These are phyloP conservation scores for Ustilago shanxiensis DNA, from an alignment of 1,284 basidiomycete species.

Conservation along the genomic window DNA sequence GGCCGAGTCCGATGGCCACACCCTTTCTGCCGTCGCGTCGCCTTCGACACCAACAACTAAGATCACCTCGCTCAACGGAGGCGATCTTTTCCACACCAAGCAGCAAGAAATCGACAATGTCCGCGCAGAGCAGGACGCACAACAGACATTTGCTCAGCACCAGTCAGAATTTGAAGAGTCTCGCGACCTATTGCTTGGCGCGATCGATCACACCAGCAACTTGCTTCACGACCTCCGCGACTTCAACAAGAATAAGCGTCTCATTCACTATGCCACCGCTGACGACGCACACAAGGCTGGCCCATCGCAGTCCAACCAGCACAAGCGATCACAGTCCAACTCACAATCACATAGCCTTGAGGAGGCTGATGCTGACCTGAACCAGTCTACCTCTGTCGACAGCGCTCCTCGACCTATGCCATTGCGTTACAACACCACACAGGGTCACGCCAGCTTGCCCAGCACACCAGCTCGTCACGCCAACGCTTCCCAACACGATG, in stretches of 20 bases:
- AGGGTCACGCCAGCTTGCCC: constrained; percentile 45
- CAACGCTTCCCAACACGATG: constrained; percentile 11
- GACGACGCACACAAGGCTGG: constrained; percentile 14
- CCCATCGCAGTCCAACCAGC: constrained; percentile 15
- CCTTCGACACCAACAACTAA: constrained; percentile 32
- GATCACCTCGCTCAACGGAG: constrained; percentile 18
- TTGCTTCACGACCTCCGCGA: constrained; percentile 80
- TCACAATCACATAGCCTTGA: constrained; percentile 29
- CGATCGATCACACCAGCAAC: constrained; percentile 79
- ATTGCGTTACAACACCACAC: constrained; percentile 44
- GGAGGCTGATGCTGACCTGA: constrained; percentile 25
- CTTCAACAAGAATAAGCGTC: constrained; percentile 88
- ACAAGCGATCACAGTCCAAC: constrained; percentile 42
- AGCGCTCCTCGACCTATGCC: constrained; percentile 27
- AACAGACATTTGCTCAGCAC: constrained; percentile 44
- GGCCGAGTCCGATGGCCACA: constrained; percentile 35
- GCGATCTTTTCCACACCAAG: constrained; percentile 36
- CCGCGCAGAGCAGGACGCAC: constrained; percentile 32
- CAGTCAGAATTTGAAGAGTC: constrained; percentile 50
- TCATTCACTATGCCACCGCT: constrained; percentile 81
- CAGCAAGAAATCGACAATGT: constrained; percentile 30
- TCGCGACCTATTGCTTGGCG: constrained; percentile 67
- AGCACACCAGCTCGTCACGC: constrained; percentile 38
- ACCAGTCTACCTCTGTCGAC: constrained; percentile 23
- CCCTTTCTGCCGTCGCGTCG: constrained; percentile 25